These are phyloP conservation scores for Echium plantagineum DNA, from an alignment of 257 asterid genomes.

Conservation along the genomic window DNA sequence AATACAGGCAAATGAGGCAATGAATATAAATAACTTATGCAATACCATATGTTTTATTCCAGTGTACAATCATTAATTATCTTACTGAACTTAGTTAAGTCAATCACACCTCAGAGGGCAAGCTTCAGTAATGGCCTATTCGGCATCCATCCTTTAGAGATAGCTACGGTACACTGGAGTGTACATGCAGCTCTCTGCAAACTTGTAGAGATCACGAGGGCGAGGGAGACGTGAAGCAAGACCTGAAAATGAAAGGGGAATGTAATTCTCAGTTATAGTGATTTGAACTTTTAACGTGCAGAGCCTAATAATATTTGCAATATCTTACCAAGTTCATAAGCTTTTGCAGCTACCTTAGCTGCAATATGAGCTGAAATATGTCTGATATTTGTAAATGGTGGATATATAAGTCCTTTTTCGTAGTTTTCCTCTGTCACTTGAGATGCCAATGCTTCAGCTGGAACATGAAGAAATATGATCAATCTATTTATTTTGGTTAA, in stretches of 20 bases:
- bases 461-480: background rate
- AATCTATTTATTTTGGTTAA: no score
- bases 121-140: background rate
- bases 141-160: conserved; percentile 24
- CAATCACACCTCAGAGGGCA: background rate
- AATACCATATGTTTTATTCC: background rate
- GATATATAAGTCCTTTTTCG: conserved; percentile 73
- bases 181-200: conserved; percentile 93
- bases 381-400: conserved; percentile 73
- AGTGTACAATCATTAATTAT: background rate
- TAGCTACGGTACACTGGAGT: conserved; percentile 67
- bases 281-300: background rate
- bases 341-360: conserved; percentile 83
- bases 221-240: conserved; percentile 82
- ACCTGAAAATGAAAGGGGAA: conserved; percentile 28
- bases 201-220: conserved; percentile 65
- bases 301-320: background rate
- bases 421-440: conserved; percentile 65
- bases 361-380: conserved; percentile 84
- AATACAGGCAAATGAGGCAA: background rate
- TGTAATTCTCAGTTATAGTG: background rate
- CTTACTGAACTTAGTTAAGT: background rate
- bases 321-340: conserved; percentile 83
- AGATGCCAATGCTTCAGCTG: conserved; percentile 85
- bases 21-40: no score